These are phyloP conservation scores for Exophiala dermatitidis DNA, from an alignment of 2,329 filamentous ascomycete species.

Conservation along the genomic window DNA sequence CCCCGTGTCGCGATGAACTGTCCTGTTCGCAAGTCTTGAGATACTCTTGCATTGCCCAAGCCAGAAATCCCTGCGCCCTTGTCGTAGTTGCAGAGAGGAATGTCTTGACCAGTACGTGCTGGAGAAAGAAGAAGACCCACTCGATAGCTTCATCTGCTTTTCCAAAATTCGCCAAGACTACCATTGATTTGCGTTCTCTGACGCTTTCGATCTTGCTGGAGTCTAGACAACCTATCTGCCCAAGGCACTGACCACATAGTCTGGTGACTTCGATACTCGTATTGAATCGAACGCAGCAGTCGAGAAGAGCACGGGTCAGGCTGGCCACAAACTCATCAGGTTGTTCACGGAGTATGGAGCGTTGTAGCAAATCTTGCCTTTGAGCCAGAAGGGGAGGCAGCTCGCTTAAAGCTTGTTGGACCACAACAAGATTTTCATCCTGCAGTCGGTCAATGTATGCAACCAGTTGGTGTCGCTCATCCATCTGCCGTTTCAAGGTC, in stretches of 20 bases:
- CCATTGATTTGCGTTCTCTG: constrained; percentile 70
- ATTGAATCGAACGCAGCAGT: constrained; percentile 76
- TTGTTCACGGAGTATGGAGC: constrained; percentile 73
- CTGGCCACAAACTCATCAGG: constrained; percentile 66
- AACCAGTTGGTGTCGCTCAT: constrained; percentile 58
- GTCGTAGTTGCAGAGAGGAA: constrained; percentile 88
- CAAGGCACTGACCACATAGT: constrained; percentile 74
- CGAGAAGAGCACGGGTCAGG: constrained; percentile 70
- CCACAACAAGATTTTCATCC: constrained; percentile 80
- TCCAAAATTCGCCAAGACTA: constrained; percentile 82
- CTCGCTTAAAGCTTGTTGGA: constrained; percentile 72
- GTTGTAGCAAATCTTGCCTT: constrained; percentile 72
- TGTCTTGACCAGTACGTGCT: constrained; percentile 80
- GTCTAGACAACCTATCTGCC: constrained; percentile 84
- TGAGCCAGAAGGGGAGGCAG: constrained; percentile 63
- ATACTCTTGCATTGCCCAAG: constrained; percentile 89
- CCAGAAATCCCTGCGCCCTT: constrained; percentile 79
- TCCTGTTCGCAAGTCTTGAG: constrained; percentile 64
- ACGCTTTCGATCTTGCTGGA: constrained; percentile 78
- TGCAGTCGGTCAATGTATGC: constrained; percentile 66
- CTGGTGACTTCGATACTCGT: constrained; percentile 59
- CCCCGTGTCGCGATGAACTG: constrained; percentile 34
- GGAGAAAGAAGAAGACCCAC: constrained; percentile 77
- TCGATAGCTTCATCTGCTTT: constrained; percentile 69
- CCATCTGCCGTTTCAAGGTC: constrained; percentile 57